Conservation (phyloP, 257 asterid genomes). For the Hygrophila difformis region DNA sequence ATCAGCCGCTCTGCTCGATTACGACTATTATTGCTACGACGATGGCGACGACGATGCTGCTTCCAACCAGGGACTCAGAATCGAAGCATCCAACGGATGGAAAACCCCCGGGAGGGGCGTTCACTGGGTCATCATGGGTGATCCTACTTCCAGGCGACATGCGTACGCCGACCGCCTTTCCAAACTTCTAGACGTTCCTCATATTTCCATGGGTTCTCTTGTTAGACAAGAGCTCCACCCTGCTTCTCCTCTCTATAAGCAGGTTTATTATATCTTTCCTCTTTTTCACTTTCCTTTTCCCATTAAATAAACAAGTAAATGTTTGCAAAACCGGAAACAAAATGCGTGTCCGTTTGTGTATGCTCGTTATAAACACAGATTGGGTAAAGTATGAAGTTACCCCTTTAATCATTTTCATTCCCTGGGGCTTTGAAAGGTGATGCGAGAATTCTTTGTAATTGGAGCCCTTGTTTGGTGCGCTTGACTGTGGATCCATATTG, state of each 20-base stretch:
- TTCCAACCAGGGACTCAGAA: too few species aligned
- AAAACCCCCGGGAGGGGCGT: conserved; percentile 53
- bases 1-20: conserved; percentile 59
- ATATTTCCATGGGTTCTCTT: conserved; percentile 87
- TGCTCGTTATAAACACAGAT: too few species aligned
- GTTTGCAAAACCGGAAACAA: too few species aligned
- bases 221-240: conserved; percentile 83
- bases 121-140: conserved; percentile 91
- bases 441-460: too few species aligned
- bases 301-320: too few species aligned
- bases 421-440: too few species aligned
- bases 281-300: too few species aligned
- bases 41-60: conserved; percentile 21
- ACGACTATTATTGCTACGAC: conserved; percentile 26
- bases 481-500: too few species aligned
- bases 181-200: conserved; percentile 76
- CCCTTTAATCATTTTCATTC: too few species aligned
- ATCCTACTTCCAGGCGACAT: conserved; percentile 68
- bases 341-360: too few species aligned
- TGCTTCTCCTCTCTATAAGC: conserved; percentile 55
- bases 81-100: conserved; percentile 53
- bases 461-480: too few species aligned
- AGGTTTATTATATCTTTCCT: conserved; percentile 26
- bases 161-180: conserved; percentile 74
- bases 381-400: too few species aligned